Conservation (phyloP, 2,329 filamentous ascomycete genomes). For the Dryadomyces sulphureus region DNA sequence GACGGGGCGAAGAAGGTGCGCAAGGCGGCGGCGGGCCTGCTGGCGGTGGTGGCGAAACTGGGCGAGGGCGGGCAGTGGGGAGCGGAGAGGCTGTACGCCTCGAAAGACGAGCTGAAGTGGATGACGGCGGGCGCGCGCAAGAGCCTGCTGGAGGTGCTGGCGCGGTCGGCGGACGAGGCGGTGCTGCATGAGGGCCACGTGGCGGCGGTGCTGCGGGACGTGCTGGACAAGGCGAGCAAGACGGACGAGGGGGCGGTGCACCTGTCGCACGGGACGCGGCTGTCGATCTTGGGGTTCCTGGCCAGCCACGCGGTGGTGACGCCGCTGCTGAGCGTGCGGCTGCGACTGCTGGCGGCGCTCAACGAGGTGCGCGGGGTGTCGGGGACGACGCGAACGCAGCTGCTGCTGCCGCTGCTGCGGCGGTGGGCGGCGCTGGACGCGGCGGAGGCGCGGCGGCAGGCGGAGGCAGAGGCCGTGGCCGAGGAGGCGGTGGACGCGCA, state of each 20-base stretch:
- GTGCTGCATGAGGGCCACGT: constrained; percentile 65
- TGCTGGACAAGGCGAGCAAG: constrained; percentile 34
- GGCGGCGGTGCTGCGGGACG: constrained; percentile 42
- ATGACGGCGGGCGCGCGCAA: constrained; percentile 41
- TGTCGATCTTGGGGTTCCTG: constrained; percentile 55
- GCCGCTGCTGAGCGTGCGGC: constrained; percentile 54
- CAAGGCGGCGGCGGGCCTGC: constrained; percentile 54
- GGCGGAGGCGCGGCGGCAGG: constrained; percentile 35
- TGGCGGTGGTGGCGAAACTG: constrained; percentile 42
- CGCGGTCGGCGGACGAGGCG: constrained; percentile 63
- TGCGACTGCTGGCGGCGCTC: constrained; percentile 55
- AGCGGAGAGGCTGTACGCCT: constrained; percentile 43
- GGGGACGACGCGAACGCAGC: constrained; percentile 52
- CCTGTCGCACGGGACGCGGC: constrained; percentile 44
- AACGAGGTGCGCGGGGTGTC: constrained; percentile 60
- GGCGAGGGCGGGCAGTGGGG: constrained; percentile 39
- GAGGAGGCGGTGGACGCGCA: constrained; percentile 16
- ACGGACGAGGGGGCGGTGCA: constrained; percentile 13
- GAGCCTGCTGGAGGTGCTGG: constrained; percentile 41
- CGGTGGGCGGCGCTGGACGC: constrained; percentile 48
- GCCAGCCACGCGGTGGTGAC: constrained; percentile 57
- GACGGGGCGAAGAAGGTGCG: constrained; percentile 67
- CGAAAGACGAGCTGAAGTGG: constrained; percentile 34
- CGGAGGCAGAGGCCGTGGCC: constrained; percentile 20
- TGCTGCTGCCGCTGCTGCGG: constrained; percentile 60